Evolutionary conservation across 768 basidiomycete species (phyloP), one percentile per base, ranked within the genome.

Genomic region (Trametes cubensis): DNA sequence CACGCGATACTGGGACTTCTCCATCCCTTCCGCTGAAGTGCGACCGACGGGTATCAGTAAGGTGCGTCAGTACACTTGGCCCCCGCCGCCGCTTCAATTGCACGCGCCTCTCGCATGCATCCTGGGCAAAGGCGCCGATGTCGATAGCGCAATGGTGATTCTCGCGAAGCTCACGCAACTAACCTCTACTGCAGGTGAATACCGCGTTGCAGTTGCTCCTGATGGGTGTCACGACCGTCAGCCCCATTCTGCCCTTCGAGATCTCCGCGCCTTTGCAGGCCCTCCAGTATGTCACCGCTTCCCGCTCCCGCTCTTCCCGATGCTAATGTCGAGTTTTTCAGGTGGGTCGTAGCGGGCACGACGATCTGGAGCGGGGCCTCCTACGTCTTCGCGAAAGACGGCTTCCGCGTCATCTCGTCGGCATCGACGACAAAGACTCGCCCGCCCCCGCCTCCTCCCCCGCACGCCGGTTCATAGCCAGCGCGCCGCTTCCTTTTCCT

Each of bases 1-100:
- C 71, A 73, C 78, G 25, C 85, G 97, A 38, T 99, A 98, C 75
- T 99, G 95, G 92, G 92, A 98, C 72, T 93, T 97, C 64, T 91
- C 92, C 11, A 86, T 97, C 53, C 94, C 97, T 1, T 96, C 95
- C 1, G 96, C 94, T 1, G 95, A 97, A 75, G 94, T 98, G 14
- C 85, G 85, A 30, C 96, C 96, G 0, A 98, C 97, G 13, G 76
- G 75, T n/a, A 95, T 99, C 53, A 96, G 94, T 80, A 98, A 96
- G 80, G 92, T 90, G 50, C 53, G 71, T n/a, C n/a, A n/a, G n/a
- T n/a, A n/a, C n/a, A n/a, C n/a, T n/a, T n/a, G n/a, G n/a, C n/a
- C n/a, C n/a, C n/a, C n/a, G n/a, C n/a, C n/a, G n/a, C n/a, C n/a
- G n/a, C n/a, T n/a, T n/a, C n/a, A n/a, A n/a, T n/a, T n/a, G n/a